A percentile compares a stretch with the other conserved stretches of the same genome.
Conservation (phyloP, 148 eudicot species). For the Limonium bicolor region DNA sequence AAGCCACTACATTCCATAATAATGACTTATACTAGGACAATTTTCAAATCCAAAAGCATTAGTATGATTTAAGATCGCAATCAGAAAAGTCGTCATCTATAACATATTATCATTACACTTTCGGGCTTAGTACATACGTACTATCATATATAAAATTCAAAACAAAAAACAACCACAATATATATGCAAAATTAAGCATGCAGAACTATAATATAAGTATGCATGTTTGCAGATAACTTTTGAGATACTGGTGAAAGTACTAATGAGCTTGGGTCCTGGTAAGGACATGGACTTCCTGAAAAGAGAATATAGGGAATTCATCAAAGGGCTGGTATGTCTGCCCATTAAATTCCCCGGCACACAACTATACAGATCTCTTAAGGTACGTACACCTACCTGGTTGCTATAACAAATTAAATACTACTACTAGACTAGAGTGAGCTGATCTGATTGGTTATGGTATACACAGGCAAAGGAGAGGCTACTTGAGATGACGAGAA, state of each 20-base stretch:
- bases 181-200: too few relatives aligned
- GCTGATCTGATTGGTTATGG: background rate
- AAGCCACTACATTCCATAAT: too few relatives aligned
- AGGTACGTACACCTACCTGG: conserved; percentile 31
- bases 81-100: too few relatives aligned
- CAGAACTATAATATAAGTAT: too few relatives aligned
- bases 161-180: too few relatives aligned
- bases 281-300: conserved; percentile 58
- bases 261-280: conserved; percentile 60
- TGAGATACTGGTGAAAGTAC: conserved; percentile 57
- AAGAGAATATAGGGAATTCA: conserved; percentile 58
- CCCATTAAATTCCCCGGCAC: conserved; percentile 85
- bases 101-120: too few relatives aligned
- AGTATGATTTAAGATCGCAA: too few relatives aligned
- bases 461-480: conserved; percentile 54
- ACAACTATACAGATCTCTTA: conserved; percentile 55
- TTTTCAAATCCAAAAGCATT: too few relatives aligned
- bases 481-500: conserved; percentile 30
- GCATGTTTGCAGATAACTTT: conserved; percentile 85
- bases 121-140: too few relatives aligned
- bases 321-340: conserved; percentile 76
- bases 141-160: too few relatives aligned
- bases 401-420: background rate
- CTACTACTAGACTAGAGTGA: too few relatives aligned
- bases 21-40: too few relatives aligned